These are phyloP conservation scores for Leccinellum luteum DNA, from an alignment of 768 basidiomycete genomes.

Conservation along the genomic window DNA sequence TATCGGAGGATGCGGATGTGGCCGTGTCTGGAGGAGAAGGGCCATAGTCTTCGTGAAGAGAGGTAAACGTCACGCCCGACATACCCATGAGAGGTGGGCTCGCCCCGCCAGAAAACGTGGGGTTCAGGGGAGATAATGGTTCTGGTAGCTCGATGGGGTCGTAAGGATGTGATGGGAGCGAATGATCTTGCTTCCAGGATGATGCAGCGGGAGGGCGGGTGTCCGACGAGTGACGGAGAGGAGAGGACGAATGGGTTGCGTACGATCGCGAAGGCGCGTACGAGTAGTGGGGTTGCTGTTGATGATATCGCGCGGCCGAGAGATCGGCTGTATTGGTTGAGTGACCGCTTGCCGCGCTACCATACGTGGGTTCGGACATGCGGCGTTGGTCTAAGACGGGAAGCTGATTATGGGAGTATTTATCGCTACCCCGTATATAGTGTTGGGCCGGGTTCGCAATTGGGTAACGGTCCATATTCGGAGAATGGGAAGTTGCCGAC, in stretches of 20 bases:
- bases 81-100: slow-evolving; percentile 33
- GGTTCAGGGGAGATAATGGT: slow-evolving; percentile 54
- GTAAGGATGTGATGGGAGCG: slow-evolving; percentile 33
- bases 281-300: slow-evolving; percentile 41
- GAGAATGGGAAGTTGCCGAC: slow-evolving; percentile 39
- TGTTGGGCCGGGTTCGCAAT: slow-evolving; percentile 37
- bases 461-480: slow-evolving; percentile 41
- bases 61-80: slow-evolving; percentile 39
- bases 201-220: slow-evolving; percentile 42
- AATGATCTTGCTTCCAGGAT: slow-evolving; percentile 31
- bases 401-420: slow-evolving; percentile 34
- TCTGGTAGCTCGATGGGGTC: slow-evolving; percentile 40
- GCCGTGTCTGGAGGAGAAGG: slow-evolving; percentile 62
- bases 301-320: slow-evolving; percentile 36
- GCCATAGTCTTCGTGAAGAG: slow-evolving; percentile 50
- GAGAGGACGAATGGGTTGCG: slow-evolving; percentile 38
- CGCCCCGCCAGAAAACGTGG: slow-evolving; percentile 48
- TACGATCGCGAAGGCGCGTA: slow-evolving; percentile 34
- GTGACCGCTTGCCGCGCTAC: slow-evolving; percentile 40
- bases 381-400: slow-evolving; percentile 56
- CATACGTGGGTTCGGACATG: slow-evolving; percentile 64
- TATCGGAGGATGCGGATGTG: slow-evolving; percentile 51
- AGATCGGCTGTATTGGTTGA: slow-evolving; percentile 33
- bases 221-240: slow-evolving; percentile 45
- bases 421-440: slow-evolving; percentile 39